Conservation (phyloP, 345 rosid genomes). For the Euclidium syriacum region DNA sequence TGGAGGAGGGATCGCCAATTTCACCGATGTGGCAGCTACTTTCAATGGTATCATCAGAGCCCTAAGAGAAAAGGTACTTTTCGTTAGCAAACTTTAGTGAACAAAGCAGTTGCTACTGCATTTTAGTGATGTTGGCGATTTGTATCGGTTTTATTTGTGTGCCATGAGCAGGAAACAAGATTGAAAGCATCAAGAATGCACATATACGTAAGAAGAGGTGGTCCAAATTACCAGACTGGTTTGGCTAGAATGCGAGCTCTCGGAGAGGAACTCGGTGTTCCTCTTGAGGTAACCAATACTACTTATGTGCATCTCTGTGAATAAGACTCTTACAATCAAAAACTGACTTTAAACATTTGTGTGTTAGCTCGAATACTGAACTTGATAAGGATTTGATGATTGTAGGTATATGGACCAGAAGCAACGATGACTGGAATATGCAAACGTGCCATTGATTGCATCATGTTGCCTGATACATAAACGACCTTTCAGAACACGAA, state of each 20-base stretch:
- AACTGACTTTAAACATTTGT: background rate
- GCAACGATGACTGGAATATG: constrained; percentile 97
- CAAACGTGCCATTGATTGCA: constrained; percentile 91
- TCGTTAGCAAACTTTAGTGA: background rate
- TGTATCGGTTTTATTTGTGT: background rate
- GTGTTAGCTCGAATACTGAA: background rate
- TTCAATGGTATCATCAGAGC: constrained; percentile 92
- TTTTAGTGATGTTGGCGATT: background rate
- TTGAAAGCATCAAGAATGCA: constrained; percentile 92
- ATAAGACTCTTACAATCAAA: background rate
- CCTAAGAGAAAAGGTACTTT: constrained; percentile 74
- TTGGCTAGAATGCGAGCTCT: constrained; percentile 75
- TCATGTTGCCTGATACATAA: constrained; percentile 53
- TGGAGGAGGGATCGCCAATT: constrained; percentile 98
- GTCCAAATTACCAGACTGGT: constrained; percentile 92
- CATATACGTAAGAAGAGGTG: constrained; percentile 91
- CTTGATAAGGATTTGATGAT: background rate
- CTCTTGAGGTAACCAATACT: constrained; percentile 67
- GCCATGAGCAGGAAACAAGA: constrained; percentile 58
- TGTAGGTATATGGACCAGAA: constrained; percentile 92
- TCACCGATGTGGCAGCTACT: constrained; percentile 95
- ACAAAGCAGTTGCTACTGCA: background rate
- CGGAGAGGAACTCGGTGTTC: constrained; percentile 81
- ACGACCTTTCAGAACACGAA: background rate
- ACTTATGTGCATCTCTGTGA: background rate